Evolutionary conservation across 371 early-diverging fungal genomes (phyloP).

Genomic region (Rhizomucor miehei): DNA sequence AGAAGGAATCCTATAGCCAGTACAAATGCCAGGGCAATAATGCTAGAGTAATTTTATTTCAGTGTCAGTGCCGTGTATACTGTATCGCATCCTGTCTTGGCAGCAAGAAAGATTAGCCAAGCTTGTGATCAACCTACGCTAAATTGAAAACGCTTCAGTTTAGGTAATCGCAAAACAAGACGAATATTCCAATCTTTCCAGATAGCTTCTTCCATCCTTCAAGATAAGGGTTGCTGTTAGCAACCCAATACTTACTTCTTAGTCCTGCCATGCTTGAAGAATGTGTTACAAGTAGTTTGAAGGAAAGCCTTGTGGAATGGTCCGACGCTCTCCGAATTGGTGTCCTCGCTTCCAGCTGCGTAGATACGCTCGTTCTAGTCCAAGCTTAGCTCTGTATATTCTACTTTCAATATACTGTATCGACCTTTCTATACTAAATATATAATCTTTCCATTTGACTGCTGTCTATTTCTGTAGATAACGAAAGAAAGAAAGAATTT

Average conservation of each 20-base stretch:
- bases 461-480: no score
- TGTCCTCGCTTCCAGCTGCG: no score
- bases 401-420: no score
- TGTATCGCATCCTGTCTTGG: background rate
- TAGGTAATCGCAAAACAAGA: background rate
- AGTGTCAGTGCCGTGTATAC: no score
- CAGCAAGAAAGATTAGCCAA: background rate
- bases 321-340: no score
- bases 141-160: background rate
- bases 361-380: no score
- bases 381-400: no score
- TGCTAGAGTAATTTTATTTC: constrained; percentile 31
- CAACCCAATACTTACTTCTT: constrained; percentile 12
- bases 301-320: no score
- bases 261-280: constrained; percentile 12
- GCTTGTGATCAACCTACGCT: constrained; percentile 12
- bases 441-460: no score
- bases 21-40: constrained; percentile 83
- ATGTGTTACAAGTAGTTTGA: no score
- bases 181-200: background rate
- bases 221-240: background rate
- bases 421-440: no score
- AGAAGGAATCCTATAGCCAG: constrained; percentile 87
- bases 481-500: no score
- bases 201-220: background rate